These are phyloP conservation scores for Trifolium subterraneum DNA, from an alignment of 306 rosid genomes.

Conservation along the genomic window DNA sequence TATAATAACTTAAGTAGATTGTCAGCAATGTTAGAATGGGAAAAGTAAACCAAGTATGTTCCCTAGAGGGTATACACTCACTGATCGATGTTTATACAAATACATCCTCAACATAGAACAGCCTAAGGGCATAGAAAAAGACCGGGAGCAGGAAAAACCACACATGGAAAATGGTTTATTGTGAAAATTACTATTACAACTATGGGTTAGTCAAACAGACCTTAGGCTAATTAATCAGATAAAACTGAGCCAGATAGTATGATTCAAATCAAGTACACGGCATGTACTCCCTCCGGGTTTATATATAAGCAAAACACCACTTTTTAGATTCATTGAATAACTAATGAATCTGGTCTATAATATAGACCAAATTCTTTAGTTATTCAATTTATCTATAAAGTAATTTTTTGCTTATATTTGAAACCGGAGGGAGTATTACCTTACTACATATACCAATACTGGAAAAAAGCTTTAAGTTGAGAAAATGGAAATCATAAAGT, in stretches of 20 bases:
- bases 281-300: too few species aligned
- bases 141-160: background rate
- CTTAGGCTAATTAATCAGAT: slow-evolving; percentile 32
- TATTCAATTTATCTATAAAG: too few species aligned
- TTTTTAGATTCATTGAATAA: too few species aligned
- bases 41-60: slow-evolving; percentile 15
- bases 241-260: slow-evolving; percentile 22
- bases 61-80: background rate
- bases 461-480: slow-evolving; percentile 27
- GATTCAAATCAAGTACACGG: slow-evolving; percentile 29
- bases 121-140: background rate
- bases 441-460: slow-evolving; percentile 20
- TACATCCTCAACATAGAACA: background rate
- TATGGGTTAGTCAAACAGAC: slow-evolving; percentile 5
- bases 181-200: too few species aligned
- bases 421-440: too few species aligned
- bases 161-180: slow-evolving; percentile 3
- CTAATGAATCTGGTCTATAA: too few species aligned
- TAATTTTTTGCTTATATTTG: too few species aligned
- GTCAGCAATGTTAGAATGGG: background rate
- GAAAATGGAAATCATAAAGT: background rate
- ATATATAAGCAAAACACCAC: too few species aligned
- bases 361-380: too few species aligned
- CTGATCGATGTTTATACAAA: slow-evolving; percentile 5
- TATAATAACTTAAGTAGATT: too few species aligned